Evolutionary conservation across 2,329 filamentous ascomycete genomes (phyloP).

Genomic region (Endocalyx cinctus): DNA sequence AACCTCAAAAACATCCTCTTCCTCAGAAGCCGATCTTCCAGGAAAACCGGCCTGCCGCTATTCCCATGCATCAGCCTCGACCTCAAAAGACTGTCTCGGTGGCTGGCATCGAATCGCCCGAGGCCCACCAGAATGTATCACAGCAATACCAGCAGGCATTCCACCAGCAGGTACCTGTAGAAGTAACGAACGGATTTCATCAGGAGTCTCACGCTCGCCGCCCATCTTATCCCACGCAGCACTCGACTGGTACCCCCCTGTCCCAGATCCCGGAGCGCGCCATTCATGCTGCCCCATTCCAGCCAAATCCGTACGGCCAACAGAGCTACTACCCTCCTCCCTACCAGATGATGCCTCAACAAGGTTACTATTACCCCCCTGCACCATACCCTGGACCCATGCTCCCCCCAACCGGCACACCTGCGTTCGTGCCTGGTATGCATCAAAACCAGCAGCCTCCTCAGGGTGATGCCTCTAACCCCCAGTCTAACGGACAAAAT

Average conservation of each 20-base stretch:
- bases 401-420: constrained; percentile 36
- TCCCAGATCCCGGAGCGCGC: constrained; percentile 91
- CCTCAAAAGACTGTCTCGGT: constrained; percentile 94
- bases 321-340: constrained; percentile 57
- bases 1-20: constrained; percentile 54
- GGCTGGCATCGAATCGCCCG: constrained; percentile 84
- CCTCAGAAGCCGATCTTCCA: constrained; percentile 55
- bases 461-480: constrained; percentile 27
- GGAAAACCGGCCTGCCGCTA: constrained; percentile 47
- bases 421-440: constrained; percentile 53
- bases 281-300: constrained; percentile 86
- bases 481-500: constrained; percentile 39
- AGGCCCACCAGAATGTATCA: constrained; percentile 45
- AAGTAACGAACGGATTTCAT: constrained; percentile 55
- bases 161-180: constrained; percentile 86
- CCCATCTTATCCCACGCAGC: constrained; percentile 64
- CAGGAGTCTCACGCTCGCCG: constrained; percentile 62
- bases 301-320: constrained; percentile 64
- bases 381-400: constrained; percentile 32
- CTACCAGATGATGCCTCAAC: constrained; percentile 53
- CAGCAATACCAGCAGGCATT: constrained; percentile 71
- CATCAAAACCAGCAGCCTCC: constrained; percentile 39
- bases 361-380: constrained; percentile 66
- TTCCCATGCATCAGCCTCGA: constrained; percentile 87
- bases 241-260: constrained; percentile 72